Evolutionary conservation across 1,139 yeast genomes (phyloP).

Genomic region (Kodamaea alishanica): DNA sequence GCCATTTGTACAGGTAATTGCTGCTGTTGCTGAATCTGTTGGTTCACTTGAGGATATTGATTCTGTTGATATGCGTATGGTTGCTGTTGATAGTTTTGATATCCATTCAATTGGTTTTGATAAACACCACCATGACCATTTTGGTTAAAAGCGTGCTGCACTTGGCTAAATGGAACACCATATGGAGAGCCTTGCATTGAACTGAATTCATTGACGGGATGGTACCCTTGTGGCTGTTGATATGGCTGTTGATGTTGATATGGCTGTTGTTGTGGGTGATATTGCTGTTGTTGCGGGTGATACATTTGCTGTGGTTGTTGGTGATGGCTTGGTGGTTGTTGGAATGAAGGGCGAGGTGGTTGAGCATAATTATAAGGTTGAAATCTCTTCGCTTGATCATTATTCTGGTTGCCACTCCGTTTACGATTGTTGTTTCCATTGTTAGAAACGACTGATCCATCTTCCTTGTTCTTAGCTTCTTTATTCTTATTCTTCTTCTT

Average conservation of each 20-base stretch:
- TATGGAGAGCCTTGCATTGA: slow-evolving; percentile 12
- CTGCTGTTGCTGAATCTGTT: slow-evolving; percentile 2
- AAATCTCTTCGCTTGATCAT: slow-evolving; percentile 13
- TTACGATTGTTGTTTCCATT: slow-evolving; percentile 6
- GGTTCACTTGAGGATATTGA: slow-evolving; percentile 4
- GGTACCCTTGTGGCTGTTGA: slow-evolving; percentile 1
- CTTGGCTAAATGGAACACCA: slow-evolving; percentile 16
- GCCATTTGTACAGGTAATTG: slow-evolving; percentile 3
- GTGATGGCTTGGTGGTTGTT: slow-evolving; percentile 10
- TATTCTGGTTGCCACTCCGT: slow-evolving; percentile 4
- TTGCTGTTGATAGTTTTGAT: slow-evolving; percentile 5
- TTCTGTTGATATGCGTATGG: slow-evolving; percentile 2
- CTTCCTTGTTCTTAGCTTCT: slow-evolving; percentile 21
- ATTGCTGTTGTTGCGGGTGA: slow-evolving; percentile 11
- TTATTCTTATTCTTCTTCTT: slow-evolving; percentile 44
- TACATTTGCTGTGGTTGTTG: slow-evolving; percentile 9
- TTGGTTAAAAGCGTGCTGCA: slow-evolving; percentile 11
- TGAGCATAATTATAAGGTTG: slow-evolving; percentile 26
- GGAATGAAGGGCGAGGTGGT: too few relatives aligned
- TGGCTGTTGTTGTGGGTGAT: slow-evolving; percentile 2
- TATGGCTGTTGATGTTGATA: not conserved
- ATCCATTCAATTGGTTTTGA: slow-evolving; percentile 6
- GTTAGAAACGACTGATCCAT: slow-evolving; percentile 10
- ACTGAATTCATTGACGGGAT: slow-evolving; percentile 6
- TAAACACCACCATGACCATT: slow-evolving; percentile 1